phyloP scores from a whole-genome alignment of 768 basidiomycete species.

The Chalciporus piperatus region DNA sequence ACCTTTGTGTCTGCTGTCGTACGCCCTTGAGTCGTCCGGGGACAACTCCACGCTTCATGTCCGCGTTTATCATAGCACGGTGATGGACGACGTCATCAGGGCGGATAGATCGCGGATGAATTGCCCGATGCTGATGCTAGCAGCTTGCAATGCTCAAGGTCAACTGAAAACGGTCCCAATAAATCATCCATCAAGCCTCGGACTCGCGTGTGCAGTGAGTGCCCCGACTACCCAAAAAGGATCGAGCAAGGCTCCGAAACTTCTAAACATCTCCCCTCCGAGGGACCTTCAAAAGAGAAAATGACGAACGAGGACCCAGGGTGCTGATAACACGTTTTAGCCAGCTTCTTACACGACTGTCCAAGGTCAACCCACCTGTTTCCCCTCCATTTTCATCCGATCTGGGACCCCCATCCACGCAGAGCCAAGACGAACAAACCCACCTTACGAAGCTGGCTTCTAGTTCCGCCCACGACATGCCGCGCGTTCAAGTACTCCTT shows the following conservation, averaged over 20 bases:
- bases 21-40: not conserved
- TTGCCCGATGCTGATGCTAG: not conserved
- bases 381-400: not conserved
- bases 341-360: constrained; percentile 7
- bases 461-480: not conserved
- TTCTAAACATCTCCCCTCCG: constrained; percentile 4
- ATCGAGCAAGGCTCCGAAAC: not conserved
- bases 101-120: not conserved
- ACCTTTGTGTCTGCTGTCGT: not conserved
- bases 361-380: not conserved
- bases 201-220: constrained; percentile 1
- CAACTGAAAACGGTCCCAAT: constrained; percentile 4
- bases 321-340: constrained; percentile 22
- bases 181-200: constrained; percentile 10
- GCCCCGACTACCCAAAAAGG: not conserved
- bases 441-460: not conserved
- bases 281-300: not conserved
- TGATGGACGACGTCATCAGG: not conserved
- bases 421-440: constrained; percentile 1
- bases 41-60: constrained; percentile 7
- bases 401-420: constrained; percentile 4
- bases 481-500: not conserved
- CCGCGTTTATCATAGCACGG: constrained; percentile 4
- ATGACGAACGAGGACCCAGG: constrained; percentile 6
- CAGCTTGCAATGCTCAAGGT: constrained; percentile 1